Evolutionary conservation across 148 eudicot genomes (phyloP).

Genomic region (Spergularia bocconei): DNA sequence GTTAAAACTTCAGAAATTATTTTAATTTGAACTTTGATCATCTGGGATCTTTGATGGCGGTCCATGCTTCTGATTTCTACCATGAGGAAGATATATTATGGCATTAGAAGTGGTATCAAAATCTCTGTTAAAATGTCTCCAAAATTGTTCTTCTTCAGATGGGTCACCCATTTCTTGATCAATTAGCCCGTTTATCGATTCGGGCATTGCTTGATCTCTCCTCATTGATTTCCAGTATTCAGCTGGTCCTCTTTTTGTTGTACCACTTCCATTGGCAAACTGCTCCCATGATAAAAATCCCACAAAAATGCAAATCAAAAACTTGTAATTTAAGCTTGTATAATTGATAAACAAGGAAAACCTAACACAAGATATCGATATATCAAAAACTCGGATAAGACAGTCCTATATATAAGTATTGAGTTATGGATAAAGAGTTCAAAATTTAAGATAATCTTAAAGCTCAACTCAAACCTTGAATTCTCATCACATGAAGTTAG

Average conservation of each 20-base stretch:
- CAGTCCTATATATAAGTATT: no score
- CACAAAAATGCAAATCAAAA: not conserved
- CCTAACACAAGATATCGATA: no score
- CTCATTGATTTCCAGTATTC: constrained; percentile 40
- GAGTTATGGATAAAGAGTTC: no score
- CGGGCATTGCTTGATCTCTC: constrained; percentile 37
- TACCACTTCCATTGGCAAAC: constrained; percentile 26
- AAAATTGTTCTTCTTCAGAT: not conserved
- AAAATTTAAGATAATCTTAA: no score
- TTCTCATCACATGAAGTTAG: no score
- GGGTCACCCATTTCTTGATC: constrained; percentile 18
- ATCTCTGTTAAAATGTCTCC: constrained; percentile 31
- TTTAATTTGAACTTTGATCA: not conserved
- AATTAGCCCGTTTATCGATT: constrained; percentile 33
- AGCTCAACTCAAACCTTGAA: no score
- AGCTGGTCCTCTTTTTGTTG: constrained; percentile 38
- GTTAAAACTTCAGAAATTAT: not conserved
- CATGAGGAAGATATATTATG: constrained; percentile 34
- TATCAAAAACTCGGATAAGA: no score
- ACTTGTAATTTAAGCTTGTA: not conserved
- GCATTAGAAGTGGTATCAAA: constrained; percentile 37
- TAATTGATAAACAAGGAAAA: not conserved
- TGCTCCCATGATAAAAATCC: no score
- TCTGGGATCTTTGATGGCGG: not conserved
- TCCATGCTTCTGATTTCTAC: constrained; percentile 1